Conservation (phyloP, 257 asterid genomes). For the Przewalskia tangutica region DNA sequence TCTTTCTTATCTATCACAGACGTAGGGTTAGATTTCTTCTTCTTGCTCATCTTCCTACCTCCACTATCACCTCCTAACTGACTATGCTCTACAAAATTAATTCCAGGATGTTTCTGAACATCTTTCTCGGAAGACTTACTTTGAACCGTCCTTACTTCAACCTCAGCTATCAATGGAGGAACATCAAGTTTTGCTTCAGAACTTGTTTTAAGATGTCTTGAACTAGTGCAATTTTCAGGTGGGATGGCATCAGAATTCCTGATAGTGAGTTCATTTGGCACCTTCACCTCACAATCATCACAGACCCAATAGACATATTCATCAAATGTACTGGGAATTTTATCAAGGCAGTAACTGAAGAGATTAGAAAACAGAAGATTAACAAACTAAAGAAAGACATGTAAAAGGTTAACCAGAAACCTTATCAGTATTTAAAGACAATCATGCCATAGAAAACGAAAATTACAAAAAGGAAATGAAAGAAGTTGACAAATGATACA, state of each 20-base stretch:
- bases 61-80: background rate
- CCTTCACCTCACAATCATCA: slow-evolving; percentile 6
- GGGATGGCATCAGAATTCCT: background rate
- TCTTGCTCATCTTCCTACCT: background rate
- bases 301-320: slow-evolving; percentile 21
- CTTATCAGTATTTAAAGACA: background rate
- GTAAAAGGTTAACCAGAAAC: background rate
- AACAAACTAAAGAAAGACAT: background rate
- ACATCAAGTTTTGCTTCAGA: background rate
- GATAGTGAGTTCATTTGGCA: background rate
- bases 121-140: background rate
- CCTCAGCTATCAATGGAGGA: background rate
- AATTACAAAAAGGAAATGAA: background rate
- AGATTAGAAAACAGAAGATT: background rate
- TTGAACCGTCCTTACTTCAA: background rate
- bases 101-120: background rate
- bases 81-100: background rate
- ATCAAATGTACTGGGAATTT: slow-evolving; percentile 7
- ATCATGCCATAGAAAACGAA: background rate
- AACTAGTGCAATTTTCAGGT: background rate
- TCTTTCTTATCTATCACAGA: background rate
- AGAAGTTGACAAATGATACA: background rate
- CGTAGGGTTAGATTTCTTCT: background rate
- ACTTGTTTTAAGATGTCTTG: background rate
- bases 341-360: slow-evolving; percentile 21